Conservation (phyloP, 495 filamentous ascomycete genomes). For the Hyaloscypha hepaticicola region DNA sequence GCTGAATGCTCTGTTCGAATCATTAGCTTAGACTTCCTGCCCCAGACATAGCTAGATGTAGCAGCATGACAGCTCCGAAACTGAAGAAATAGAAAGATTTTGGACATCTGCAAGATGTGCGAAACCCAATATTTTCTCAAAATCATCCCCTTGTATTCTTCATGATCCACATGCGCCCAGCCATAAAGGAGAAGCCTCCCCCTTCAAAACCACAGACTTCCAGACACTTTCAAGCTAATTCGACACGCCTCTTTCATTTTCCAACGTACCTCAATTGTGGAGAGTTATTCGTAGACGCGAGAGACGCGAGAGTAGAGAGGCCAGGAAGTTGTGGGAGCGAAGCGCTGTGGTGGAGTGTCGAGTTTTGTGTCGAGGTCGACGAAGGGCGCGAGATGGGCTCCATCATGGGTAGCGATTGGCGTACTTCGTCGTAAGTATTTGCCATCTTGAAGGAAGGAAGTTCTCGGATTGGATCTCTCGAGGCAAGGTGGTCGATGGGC, state of each 20-base stretch:
- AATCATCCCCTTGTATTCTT: neutral
- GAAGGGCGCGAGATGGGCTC: conserved; percentile 50
- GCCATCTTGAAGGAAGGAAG: conserved; percentile 36
- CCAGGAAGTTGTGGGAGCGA: conserved; percentile 53
- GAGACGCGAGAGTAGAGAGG: conserved; percentile 61
- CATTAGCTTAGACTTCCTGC: conserved; percentile 16
- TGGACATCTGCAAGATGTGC: neutral
- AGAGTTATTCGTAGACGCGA: conserved; percentile 56
- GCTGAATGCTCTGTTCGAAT: conserved; percentile 24
- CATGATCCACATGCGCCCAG: neutral
- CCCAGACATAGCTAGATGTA: neutral
- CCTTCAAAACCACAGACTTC: neutral
- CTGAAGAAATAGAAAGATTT: neutral
- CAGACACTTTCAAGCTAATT: neutral
- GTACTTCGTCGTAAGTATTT: conserved; percentile 41
- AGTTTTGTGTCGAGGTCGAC: conserved; percentile 42
- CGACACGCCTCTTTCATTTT: neutral
- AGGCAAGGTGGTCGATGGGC: conserved; percentile 55
- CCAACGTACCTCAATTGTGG: conserved; percentile 62
- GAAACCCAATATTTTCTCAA: neutral
- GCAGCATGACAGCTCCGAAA: neutral
- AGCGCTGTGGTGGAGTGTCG: conserved; percentile 38
- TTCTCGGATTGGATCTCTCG: conserved; percentile 44
- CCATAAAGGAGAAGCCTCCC: neutral
- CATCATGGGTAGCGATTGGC: conserved; percentile 38